phyloP scores from a whole-genome alignment of 352 stramenopile genomes.

The Phytophthora pluvialis region DNA sequence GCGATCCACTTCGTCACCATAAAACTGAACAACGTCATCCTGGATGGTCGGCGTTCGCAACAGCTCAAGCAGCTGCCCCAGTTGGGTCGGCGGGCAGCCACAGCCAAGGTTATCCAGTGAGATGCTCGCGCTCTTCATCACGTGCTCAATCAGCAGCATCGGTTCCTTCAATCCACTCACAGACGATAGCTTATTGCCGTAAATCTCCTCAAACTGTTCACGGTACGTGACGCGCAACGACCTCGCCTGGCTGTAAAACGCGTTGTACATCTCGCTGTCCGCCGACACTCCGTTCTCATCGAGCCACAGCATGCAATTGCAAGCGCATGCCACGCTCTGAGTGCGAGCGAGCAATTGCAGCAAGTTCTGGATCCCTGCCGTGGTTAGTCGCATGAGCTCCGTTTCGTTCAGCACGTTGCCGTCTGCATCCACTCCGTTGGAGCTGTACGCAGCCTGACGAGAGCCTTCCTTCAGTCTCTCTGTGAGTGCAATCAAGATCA shows the following conservation, averaged over 20 bases:
- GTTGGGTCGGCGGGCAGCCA: slow-evolving; percentile 50
- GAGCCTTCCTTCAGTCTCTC: slow-evolving; percentile 73
- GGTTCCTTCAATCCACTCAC: slow-evolving; percentile 55
- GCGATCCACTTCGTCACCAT: slow-evolving; percentile 65
- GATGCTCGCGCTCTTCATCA: slow-evolving; percentile 74
- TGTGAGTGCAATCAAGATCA: slow-evolving; percentile 71
- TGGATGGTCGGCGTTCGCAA: slow-evolving; percentile 52
- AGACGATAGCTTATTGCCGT: slow-evolving; percentile 56
- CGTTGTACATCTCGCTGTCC: slow-evolving; percentile 55
- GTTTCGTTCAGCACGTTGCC: slow-evolving; percentile 61
- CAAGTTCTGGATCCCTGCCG: slow-evolving; percentile 68
- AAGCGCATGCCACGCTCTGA: slow-evolving; percentile 58
- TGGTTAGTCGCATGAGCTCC: slow-evolving; percentile 69
- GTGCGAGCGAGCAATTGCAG: slow-evolving; percentile 72
- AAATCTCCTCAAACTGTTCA: slow-evolving; percentile 75
- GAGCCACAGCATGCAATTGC: slow-evolving; percentile 75
- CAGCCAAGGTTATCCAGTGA: slow-evolving; percentile 46
- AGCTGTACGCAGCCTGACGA: slow-evolving; percentile 48
- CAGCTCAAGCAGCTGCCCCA: slow-evolving; percentile 63
- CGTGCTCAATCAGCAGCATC: slow-evolving; percentile 75
- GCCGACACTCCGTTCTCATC: slow-evolving; percentile 58
- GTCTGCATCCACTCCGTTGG: slow-evolving; percentile 38
- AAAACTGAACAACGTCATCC: slow-evolving; percentile 65
- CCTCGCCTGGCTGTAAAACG: slow-evolving; percentile 75
- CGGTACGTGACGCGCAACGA: slow-evolving; percentile 58